These are phyloP conservation scores for Auriscalpium vulgare DNA, from an alignment of 768 basidiomycete species.

Conservation along the genomic window DNA sequence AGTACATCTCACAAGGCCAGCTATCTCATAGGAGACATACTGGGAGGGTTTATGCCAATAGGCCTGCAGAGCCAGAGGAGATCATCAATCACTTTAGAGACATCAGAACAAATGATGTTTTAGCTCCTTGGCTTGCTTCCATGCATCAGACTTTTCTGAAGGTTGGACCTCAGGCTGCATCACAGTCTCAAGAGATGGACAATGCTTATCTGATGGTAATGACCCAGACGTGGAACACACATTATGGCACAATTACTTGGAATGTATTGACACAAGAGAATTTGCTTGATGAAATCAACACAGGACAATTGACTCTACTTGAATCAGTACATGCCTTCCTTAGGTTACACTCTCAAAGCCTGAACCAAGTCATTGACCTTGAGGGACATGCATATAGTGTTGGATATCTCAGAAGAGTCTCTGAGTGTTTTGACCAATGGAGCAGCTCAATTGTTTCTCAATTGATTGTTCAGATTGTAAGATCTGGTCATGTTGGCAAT, in stretches of 20 bases:
- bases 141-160: neutral
- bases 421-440: slow-evolving; percentile 1
- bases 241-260: neutral
- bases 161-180: neutral
- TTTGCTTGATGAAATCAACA: neutral
- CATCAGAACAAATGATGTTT: neutral
- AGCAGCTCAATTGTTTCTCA: neutral
- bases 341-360: neutral
- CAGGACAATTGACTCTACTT: neutral
- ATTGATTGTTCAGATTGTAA: neutral
- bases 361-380: neutral
- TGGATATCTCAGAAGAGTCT: neutral
- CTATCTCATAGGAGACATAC: neutral
- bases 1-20: neutral
- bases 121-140: neutral
- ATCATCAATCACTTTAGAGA: neutral
- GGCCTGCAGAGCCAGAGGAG: neutral
- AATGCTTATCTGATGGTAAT: neutral
- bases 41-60: no score
- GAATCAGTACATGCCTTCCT: neutral
- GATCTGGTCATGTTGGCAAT: neutral
- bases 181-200: neutral
- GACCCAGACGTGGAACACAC: neutral
- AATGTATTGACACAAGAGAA: neutral
- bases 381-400: neutral